Evolutionary conservation across 768 basidiomycete species (phyloP), one percentile per base, ranked within the genome.

Genomic region (Clathrus columnatus): DNA sequence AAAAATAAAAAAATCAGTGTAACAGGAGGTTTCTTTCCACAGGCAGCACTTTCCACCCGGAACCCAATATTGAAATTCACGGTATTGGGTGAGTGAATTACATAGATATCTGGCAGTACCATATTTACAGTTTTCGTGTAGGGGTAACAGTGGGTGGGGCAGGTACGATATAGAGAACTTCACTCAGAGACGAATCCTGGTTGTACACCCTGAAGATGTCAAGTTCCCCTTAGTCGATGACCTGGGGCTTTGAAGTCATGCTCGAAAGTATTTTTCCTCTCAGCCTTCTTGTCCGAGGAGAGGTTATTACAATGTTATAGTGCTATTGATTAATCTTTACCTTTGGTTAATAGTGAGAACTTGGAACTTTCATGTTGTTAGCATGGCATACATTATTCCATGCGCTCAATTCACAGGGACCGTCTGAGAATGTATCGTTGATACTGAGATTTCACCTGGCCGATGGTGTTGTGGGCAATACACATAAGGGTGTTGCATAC

Each of bases 141-240:
- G 67, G 0, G 68, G 67, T 0, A 59, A 63, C 8, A 67, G 65
- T n/a, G 80, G 78, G 0, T 82, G 79, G 59, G 79, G 78, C 2
- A 66, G 75, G 23, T 81, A 80, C 60, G 72, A 75, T 46, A 65
- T 82, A 17, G 74, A 79, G 4, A 67, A 74, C 52, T 79, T 78
- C 59, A 80, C 78, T 2, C 71, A 78, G 56, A 69, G 68, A 53
- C 66, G 77, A 26, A 66, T 73, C 10, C 66, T 74, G 36, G 68
- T 75, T 8, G 65, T 72, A 0, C 75, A 80, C 58, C 73, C 77
- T 11, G 51, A 57, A 45, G 57, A 46, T 2, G 51, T 51, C 11
- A 53, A 53, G 44, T 57, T 52, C 30, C 57, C 57, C 1, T 21
- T 53, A 45, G 51, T 46, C 7, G 57, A 53, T 55, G 53, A 47